Conservation (phyloP, 148 eudicot species). For the Pouteria glomerata region DNA sequence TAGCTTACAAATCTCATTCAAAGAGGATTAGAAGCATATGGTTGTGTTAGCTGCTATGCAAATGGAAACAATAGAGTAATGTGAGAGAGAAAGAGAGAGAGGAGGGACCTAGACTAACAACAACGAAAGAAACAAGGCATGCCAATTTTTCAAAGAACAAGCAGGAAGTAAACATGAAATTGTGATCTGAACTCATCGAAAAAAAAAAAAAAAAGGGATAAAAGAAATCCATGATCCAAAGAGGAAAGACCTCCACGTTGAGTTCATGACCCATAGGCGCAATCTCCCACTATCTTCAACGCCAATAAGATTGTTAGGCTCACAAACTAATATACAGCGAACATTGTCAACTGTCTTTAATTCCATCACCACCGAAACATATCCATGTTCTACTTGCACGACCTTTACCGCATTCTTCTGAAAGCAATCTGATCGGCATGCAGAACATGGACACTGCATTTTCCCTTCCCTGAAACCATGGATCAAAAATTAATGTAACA, state of each 20-base stretch:
- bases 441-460: slow-evolving; percentile 56
- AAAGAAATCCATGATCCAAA: not conserved
- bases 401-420: slow-evolving; percentile 71
- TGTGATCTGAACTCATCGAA: too few species aligned
- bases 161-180: not conserved
- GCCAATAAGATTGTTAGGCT: slow-evolving; percentile 63
- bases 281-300: slow-evolving; percentile 79
- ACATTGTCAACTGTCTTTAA: slow-evolving; percentile 49
- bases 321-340: slow-evolving; percentile 68
- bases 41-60: not conserved
- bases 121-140: not conserved
- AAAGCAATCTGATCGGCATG: slow-evolving; percentile 49
- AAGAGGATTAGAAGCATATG: not conserved
- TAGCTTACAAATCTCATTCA: not conserved
- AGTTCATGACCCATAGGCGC: slow-evolving; percentile 85
- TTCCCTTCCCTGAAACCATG: slow-evolving; percentile 49
- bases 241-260: slow-evolving; percentile 71
- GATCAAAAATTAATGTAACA: slow-evolving; percentile 7
- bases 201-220: too few species aligned
- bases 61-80: not conserved
- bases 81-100: not conserved
- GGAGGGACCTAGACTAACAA: not conserved
- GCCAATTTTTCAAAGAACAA: slow-evolving; percentile 7
- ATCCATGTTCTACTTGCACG: slow-evolving; percentile 68
- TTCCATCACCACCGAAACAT: slow-evolving; percentile 48